phyloP scores from a whole-genome alignment of 192 early-diverging fungal genomes.

The Entrophospora sp. region DNA sequence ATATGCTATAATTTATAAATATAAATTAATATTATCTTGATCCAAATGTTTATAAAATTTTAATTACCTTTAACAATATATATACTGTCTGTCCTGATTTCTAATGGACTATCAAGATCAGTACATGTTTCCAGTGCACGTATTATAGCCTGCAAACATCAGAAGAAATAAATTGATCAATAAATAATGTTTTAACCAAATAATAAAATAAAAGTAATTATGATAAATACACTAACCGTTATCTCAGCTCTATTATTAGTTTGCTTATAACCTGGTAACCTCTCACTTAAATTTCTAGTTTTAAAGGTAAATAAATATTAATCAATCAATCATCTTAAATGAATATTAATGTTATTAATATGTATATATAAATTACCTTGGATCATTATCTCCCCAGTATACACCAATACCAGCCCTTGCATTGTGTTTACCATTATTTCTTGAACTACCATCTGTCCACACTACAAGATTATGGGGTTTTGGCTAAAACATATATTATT shows the following conservation, averaged over 20 bases:
- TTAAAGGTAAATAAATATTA: background rate
- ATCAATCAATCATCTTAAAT: background rate
- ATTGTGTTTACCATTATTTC: conserved; percentile 52
- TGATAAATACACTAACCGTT: conserved; percentile 38
- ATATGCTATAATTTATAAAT: conserved; percentile 31
- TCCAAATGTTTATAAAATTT: background rate
- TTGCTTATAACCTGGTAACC: conserved; percentile 39
- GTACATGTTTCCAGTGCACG: conserved; percentile 43
- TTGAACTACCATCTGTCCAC: conserved; percentile 79
- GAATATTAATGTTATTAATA: background rate
- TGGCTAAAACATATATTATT: too few species aligned
- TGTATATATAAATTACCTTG: conserved; percentile 37
- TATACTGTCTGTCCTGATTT: conserved; percentile 69
- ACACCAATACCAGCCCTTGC: conserved; percentile 81
- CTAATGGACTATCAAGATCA: conserved; percentile 27
- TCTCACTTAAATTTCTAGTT: conserved; percentile 53
- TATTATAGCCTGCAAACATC: conserved; percentile 38
- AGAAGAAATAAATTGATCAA: background rate
- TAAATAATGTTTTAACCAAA: background rate
- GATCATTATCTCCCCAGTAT: conserved; percentile 65
- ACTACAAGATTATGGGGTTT: conserved; percentile 37
- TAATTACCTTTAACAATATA: conserved; percentile 60
- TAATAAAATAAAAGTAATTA: background rate
- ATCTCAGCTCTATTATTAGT: conserved; percentile 74
- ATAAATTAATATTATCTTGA: background rate